phyloP scores from a whole-genome alignment of 2,329 filamentous ascomycete genomes.

The Neofusicoccum laricinum region DNA sequence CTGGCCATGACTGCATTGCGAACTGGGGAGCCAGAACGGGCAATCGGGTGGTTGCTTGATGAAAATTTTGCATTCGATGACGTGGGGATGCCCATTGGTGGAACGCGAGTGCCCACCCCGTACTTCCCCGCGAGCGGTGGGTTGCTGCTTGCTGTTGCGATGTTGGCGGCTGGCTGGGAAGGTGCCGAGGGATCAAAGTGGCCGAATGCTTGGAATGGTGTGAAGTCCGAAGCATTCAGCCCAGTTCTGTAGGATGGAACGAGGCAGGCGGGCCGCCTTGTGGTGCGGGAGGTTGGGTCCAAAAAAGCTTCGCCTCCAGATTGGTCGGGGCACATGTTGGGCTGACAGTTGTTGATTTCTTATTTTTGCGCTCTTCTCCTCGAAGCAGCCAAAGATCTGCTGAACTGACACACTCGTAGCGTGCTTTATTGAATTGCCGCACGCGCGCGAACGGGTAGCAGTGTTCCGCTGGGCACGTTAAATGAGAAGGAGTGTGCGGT shows the following conservation, averaged over 20 bases:
- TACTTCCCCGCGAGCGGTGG: conserved; percentile 55
- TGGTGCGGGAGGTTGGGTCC: neutral
- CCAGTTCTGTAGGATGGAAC: conserved; percentile 23
- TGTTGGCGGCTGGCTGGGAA: conserved; percentile 59
- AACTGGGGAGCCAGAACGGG: conserved; percentile 26
- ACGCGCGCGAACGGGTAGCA: neutral
- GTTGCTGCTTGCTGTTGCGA: conserved; percentile 52
- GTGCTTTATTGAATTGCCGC: neutral
- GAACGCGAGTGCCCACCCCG: conserved; percentile 53
- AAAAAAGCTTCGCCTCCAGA: neutral
- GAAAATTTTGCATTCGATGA: conserved; percentile 55
- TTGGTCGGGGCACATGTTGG: neutral
- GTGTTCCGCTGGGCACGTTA: neutral
- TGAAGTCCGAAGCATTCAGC: conserved; percentile 46
- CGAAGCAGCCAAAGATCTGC: neutral
- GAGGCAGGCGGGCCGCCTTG: neutral
- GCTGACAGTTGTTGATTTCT: neutral
- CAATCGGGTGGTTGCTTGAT: conserved; percentile 45
- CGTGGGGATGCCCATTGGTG: conserved; percentile 54
- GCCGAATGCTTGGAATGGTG: conserved; percentile 48
- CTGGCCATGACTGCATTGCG: conserved; percentile 31
- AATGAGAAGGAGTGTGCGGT: neutral
- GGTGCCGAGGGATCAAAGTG: conserved; percentile 47
- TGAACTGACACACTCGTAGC: neutral
- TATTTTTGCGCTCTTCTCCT: neutral